Evolutionary conservation across 768 basidiomycete species (phyloP).

Genomic region (Amanita rubescens): DNA sequence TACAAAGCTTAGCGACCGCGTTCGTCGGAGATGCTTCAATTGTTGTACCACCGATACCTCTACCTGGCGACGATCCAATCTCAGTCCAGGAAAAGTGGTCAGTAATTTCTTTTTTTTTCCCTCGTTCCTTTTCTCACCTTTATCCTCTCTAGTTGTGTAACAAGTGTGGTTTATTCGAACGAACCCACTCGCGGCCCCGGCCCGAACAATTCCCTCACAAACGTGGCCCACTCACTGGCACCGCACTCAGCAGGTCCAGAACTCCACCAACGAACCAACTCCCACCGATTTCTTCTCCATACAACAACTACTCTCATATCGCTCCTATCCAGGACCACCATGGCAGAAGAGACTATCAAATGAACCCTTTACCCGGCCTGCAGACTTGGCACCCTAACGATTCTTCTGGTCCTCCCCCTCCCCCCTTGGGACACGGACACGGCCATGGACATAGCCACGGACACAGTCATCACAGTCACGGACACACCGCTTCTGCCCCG

Average conservation of each 20-base stretch:
- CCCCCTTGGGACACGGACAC: not conserved
- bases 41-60: conserved; percentile 82
- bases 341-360: conserved; percentile 2
- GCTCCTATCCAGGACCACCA: conserved; percentile 26
- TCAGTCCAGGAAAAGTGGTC: conserved; percentile 75
- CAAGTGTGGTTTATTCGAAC: conserved; percentile 77
- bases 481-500: not conserved
- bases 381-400: conserved; percentile 35
- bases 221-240: conserved; percentile 55
- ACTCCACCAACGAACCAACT: conserved; percentile 38
- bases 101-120: conserved; percentile 15
- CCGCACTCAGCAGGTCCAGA: conserved; percentile 38
- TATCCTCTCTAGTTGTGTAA: conserved; percentile 37
- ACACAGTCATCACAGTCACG: not conserved
- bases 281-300: conserved; percentile 41
- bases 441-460: not conserved
- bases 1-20: conserved; percentile 71
- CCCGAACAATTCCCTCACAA: conserved; percentile 81
- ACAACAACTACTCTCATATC: conserved; percentile 46
- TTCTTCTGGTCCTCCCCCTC: not conserved
- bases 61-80: conserved; percentile 71
- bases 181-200: conserved; percentile 70
- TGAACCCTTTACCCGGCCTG: conserved; percentile 37
- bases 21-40: conserved; percentile 74
- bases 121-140: conserved; percentile 13